phyloP scores from a whole-genome alignment of 1,284 basidiomycete species.

The Ustilago trichophora region DNA sequence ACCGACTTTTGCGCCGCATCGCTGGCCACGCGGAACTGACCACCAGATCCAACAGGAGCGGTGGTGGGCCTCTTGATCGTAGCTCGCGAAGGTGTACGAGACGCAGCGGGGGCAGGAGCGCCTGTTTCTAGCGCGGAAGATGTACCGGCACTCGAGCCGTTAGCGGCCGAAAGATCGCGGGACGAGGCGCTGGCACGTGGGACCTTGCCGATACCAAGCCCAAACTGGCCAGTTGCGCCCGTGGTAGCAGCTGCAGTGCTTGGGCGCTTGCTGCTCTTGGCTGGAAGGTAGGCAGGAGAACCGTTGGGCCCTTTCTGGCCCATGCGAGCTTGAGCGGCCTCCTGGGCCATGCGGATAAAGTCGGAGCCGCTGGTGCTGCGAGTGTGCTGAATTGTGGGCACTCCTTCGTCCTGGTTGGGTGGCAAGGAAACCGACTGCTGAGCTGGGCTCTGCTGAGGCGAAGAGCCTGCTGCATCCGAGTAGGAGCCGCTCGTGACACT shows the following conservation, averaged over 20 bases:
- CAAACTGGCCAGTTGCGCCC: not conserved
- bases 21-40: conserved; percentile 16
- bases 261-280: conserved; percentile 7
- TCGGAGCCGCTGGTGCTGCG: conserved; percentile 28
- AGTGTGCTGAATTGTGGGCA: conserved; percentile 4
- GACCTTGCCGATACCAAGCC: conserved; percentile 1
- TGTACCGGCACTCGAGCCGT: not conserved
- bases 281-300: not conserved
- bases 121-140: not conserved
- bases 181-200: conserved; percentile 12
- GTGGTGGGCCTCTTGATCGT: conserved; percentile 44
- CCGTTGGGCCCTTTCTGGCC: not conserved
- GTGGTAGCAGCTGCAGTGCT: conserved; percentile 11
- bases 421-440: conserved; percentile 4
- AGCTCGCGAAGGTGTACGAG: conserved; percentile 32
- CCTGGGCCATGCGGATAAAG: conserved; percentile 25
- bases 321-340: conserved; percentile 24
- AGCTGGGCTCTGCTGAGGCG: conserved; percentile 14
- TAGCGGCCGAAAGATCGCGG: conserved; percentile 11
- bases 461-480: not conserved
- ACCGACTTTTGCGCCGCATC: conserved; percentile 18
- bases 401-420: conserved; percentile 7
- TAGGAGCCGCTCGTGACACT: conserved; percentile 5
- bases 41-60: conserved; percentile 24
- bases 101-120: not conserved